Evolutionary conservation across 164 flowering plant species (phyloP).

Genomic region (Vitis rotundifolia): DNA sequence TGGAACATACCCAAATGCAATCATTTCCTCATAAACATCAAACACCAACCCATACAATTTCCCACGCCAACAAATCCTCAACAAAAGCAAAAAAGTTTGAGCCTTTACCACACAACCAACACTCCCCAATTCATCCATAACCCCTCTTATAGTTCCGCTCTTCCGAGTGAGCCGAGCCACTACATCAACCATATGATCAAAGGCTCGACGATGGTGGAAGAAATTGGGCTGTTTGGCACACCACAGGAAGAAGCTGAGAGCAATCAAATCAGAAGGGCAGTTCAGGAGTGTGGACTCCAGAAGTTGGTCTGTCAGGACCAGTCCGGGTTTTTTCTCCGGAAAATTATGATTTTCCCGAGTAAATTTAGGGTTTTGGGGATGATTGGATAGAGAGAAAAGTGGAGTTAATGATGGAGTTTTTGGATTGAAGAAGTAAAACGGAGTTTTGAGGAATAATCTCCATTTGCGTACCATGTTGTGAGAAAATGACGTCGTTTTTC

Average conservation of each 20-base stretch:
- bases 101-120: constrained; percentile 50
- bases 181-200: constrained; percentile 41
- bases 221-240: constrained; percentile 55
- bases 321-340: background rate
- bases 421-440: too few species aligned
- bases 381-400: background rate
- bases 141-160: constrained; percentile 30
- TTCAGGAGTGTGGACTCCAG: constrained; percentile 39
- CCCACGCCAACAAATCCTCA: constrained; percentile 66
- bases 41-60: constrained; percentile 43
- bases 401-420: too few species aligned
- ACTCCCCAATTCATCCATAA: constrained; percentile 40
- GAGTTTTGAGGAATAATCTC: too few species aligned
- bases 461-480: too few species aligned
- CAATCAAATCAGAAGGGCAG: constrained; percentile 57
- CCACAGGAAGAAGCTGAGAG: constrained; percentile 64
- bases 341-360: background rate
- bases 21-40: constrained; percentile 56
- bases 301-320: constrained; percentile 26
- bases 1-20: constrained; percentile 40
- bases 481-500: too few species aligned
- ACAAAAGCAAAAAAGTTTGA: constrained; percentile 49
- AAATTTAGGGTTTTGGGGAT: background rate
- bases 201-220: constrained; percentile 37
- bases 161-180: constrained; percentile 31